These are phyloP conservation scores for Diaporthe sp. DNA, from an alignment of 2,329 filamentous ascomycete genomes.

Conservation along the genomic window DNA sequence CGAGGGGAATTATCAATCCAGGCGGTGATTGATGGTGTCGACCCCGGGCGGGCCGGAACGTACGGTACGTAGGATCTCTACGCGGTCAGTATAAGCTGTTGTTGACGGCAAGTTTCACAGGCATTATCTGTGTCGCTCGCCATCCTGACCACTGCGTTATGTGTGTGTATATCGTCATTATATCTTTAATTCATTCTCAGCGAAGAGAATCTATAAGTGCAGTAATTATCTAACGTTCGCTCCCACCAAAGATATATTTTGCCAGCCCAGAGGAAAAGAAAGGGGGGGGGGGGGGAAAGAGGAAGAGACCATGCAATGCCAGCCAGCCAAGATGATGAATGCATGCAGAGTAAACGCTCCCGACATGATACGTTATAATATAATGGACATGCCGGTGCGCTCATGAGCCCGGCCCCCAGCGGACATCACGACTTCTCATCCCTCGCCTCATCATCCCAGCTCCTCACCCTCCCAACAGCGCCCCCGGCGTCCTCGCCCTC, in stretches of 20 bases:
- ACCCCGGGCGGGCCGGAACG: neutral
- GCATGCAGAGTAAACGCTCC: neutral
- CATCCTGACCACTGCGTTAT: too few relatives aligned
- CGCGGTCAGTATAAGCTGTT: neutral
- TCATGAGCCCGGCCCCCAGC: neutral
- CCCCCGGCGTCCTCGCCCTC: slow-evolving; percentile 3
- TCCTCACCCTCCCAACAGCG: slow-evolving; percentile 41
- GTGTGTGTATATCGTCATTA: neutral
- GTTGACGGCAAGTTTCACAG: neutral
- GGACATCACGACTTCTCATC: slow-evolving; percentile 9
- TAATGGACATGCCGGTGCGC: neutral
- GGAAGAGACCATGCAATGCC: slow-evolving; percentile 9
- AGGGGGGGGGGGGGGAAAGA: neutral
- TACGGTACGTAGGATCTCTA: neutral
- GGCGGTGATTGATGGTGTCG: neutral
- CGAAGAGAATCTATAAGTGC: neutral
- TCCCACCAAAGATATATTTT: neutral
- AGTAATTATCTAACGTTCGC: neutral
- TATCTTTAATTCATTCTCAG: neutral
- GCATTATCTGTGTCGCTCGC: neutral
- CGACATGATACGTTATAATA: neutral
- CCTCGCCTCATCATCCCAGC: slow-evolving; percentile 42
- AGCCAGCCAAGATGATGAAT: neutral
- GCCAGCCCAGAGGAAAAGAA: too few relatives aligned
- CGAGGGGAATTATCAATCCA: neutral